Evolutionary conservation across 805 yeast genomes (phyloP).

Genomic region (Cyberlindnera xylosilytica): DNA sequence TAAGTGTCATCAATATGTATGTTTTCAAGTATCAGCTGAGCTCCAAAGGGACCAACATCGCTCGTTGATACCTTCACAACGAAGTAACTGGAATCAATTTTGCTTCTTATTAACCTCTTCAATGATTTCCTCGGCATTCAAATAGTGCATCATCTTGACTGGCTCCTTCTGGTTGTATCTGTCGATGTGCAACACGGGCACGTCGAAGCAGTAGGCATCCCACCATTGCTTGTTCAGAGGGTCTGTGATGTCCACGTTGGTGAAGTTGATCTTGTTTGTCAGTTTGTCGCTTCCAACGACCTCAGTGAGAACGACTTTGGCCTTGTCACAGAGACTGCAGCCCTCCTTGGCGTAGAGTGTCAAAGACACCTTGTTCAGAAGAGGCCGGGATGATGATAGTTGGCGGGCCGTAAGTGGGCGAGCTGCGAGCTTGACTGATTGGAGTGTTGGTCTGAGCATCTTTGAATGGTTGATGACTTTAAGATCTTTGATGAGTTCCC

Average conservation of each 20-base stretch:
- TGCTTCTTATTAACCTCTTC: conserved; percentile 42
- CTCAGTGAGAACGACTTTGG: conserved; percentile 46
- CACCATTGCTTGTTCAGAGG: conserved; percentile 63
- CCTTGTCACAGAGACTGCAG: conserved; percentile 68
- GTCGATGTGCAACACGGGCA: conserved; percentile 73
- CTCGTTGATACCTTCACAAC: no score
- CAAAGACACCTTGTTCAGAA: conserved; percentile 29
- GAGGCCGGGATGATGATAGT: neutral
- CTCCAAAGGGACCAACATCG: no score
- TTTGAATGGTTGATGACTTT: no score
- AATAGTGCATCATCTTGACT: conserved; percentile 65
- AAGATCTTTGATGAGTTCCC: no score
- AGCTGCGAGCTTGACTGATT: no score
- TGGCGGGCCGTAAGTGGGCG: no score
- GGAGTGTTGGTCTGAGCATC: no score
- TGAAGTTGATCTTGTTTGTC: conserved; percentile 32
- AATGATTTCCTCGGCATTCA: conserved; percentile 50
- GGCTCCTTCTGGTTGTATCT: conserved; percentile 43
- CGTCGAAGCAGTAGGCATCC: conserved; percentile 72
- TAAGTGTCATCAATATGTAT: no score
- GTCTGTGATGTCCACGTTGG: conserved; percentile 54
- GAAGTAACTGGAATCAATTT: no score
- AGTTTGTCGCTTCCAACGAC: conserved; percentile 34
- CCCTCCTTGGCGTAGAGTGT: conserved; percentile 68
- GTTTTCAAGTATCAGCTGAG: no score